Conservation (phyloP, 805 yeast genomes). For the Naumovozyma baii region DNA sequence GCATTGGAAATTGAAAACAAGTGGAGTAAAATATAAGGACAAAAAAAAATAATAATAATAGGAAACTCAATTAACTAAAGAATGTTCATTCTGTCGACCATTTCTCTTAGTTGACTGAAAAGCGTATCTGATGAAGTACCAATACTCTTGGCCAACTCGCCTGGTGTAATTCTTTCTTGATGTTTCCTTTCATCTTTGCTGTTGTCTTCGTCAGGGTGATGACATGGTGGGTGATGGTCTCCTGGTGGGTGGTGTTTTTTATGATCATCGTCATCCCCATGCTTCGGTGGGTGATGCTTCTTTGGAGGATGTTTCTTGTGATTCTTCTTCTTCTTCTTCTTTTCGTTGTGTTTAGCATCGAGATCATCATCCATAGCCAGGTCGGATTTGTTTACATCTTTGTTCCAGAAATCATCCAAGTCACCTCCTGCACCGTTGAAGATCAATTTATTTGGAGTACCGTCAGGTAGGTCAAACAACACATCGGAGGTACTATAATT, state of each 20-base stretch:
- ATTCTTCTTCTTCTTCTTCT: background rate
- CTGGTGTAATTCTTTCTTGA: background rate
- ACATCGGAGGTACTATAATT: conserved; percentile 54
- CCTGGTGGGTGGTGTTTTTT: background rate
- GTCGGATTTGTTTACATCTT: too few relatives aligned
- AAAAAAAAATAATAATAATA: too few relatives aligned
- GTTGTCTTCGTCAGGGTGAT: background rate
- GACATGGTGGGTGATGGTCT: background rate
- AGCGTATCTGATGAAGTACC: conserved; percentile 2
- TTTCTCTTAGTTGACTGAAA: conserved; percentile 22
- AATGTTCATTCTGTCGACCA: conserved; percentile 20
- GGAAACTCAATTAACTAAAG: too few relatives aligned
- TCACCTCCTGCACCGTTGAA: conserved; percentile 78
- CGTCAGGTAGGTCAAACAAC: conserved; percentile 55
- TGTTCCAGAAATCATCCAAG: conserved; percentile 51
- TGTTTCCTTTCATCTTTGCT: background rate
- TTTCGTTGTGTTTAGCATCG: too few relatives aligned
- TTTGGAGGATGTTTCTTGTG: background rate
- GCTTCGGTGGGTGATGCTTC: background rate
- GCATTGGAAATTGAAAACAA: too few relatives aligned
- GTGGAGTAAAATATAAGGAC: too few relatives aligned
- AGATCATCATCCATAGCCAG: too few relatives aligned
- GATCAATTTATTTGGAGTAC: conserved; percentile 68
- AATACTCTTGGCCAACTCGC: background rate
- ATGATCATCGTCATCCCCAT: background rate